Evolutionary conservation across 495 filamentous ascomycete genomes (phyloP).

Genomic region (Podospora pseudopauciseta): DNA sequence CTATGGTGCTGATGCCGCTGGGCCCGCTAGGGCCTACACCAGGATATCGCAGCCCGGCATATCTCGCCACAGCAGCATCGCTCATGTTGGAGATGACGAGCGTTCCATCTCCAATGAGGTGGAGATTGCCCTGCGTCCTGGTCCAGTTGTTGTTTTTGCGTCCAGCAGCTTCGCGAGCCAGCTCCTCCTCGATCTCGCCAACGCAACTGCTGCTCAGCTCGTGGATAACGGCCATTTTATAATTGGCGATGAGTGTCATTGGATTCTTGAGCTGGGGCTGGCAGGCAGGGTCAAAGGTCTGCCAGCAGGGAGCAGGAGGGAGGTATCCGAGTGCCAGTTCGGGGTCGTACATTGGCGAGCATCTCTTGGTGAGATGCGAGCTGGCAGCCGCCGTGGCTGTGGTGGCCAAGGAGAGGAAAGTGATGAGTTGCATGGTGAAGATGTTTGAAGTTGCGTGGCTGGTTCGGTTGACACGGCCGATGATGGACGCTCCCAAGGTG

Average conservation of each 20-base stretch:
- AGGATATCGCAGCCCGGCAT: slow-evolving; percentile 18
- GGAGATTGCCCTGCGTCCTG: slow-evolving; percentile 18
- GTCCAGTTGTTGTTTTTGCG: slow-evolving; percentile 27
- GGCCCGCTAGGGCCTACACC: neutral
- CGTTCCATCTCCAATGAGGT: slow-evolving; percentile 16
- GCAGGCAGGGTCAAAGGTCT: slow-evolving; percentile 26
- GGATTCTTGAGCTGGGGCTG: slow-evolving; percentile 20
- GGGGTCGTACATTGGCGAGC: slow-evolving; percentile 25
- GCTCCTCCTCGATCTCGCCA: slow-evolving; percentile 24
- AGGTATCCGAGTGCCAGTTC: slow-evolving; percentile 24
- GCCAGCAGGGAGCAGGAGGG: slow-evolving; percentile 32
- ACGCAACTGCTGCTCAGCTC: slow-evolving; percentile 18
- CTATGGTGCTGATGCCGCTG: no score
- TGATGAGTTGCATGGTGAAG: slow-evolving; percentile 12
- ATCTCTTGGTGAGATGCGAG: slow-evolving; percentile 16
- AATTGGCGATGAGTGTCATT: slow-evolving; percentile 20
- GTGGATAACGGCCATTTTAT: slow-evolving; percentile 21
- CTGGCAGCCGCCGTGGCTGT: neutral
- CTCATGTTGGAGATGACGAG: slow-evolving; percentile 26
- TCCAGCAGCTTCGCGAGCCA: slow-evolving; percentile 19
- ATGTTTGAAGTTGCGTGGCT: neutral
- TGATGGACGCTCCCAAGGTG: neutral
- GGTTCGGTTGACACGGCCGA: neutral
- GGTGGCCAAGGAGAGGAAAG: neutral
- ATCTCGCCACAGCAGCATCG: slow-evolving; percentile 16